Base-by-base conservation (phyloP, 2,329 filamentous ascomycete species). In the Fusarium subglutinans region DNA sequence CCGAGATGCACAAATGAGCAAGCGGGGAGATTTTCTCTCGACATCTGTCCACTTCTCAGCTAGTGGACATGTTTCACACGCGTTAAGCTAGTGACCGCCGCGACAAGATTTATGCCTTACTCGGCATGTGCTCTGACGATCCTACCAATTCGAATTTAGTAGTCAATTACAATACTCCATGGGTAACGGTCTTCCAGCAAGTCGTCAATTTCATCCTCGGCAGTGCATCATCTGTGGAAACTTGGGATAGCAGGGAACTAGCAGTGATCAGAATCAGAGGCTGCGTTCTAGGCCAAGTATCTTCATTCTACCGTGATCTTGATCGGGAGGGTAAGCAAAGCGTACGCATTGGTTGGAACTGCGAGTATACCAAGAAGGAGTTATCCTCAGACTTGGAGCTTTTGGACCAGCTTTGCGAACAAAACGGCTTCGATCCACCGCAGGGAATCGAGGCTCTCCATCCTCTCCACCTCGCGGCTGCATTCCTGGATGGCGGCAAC, bases 141-240 rank as follows among this genome's bases (percentile, higher is more conserved):
- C 24, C 51, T 0, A 17, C 33, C 6, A 8, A 13, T 8, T 13
- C 9, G 26, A 24, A 40, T 1, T n/a, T 62, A 11, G n/a, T n/a
- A 2, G 22, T 22, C 8, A 10, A 63, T 15, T 63, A 63, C 5
- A 8, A 17, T 0, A 20, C 33, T 6, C 6, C 51, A n/a, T 63
- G 41, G 35, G 35, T 15, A 3, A n/a, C 11, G 6, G 9, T 63
- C 10, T 40, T 63, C 6, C 5, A 47, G 7, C 13, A 6, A 15
- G 6, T 40, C 1, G 14, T 63, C 3, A 38, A n/a, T 6, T 15
- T 4, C 4, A 15, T 43, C 22, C 22, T 43, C 1, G 6, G 22
- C 2, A 2, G 22, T 15, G 40, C 13, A 6, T 14, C 3, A 22
- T 43, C 26, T 26, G 14, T 35, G 1, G 18, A 47, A 0, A 40